Conservation (phyloP, 2,329 filamentous ascomycete species). For the Aspergillus proliferans region DNA sequence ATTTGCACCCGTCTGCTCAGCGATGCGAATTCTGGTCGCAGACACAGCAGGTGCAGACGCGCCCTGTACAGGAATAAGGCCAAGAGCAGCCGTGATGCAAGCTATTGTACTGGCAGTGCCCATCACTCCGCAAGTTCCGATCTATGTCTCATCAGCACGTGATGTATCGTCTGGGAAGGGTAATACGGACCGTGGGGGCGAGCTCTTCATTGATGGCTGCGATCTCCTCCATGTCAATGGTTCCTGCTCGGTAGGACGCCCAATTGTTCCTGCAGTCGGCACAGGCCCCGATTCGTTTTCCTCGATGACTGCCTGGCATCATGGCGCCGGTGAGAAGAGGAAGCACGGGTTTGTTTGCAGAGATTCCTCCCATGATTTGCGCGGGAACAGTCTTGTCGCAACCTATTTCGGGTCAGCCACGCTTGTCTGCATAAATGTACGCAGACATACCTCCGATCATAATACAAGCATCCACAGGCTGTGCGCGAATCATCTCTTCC, state of each 20-base stretch:
- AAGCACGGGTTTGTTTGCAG: conserved; percentile 64
- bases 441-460: conserved; percentile 55
- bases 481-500: conserved; percentile 68
- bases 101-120: conserved; percentile 54
- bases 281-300: conserved; percentile 62
- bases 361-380: conserved; percentile 69
- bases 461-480: conserved; percentile 62
- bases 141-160: conserved; percentile 14
- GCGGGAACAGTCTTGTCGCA: conserved; percentile 71
- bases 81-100: conserved; percentile 47
- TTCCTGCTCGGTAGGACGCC: conserved; percentile 62
- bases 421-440: no score
- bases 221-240: conserved; percentile 67
- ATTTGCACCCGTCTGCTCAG: conserved; percentile 48
- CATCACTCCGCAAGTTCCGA: conserved; percentile 53
- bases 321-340: conserved; percentile 67
- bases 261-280: conserved; percentile 70
- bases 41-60: conserved; percentile 51
- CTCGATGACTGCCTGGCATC: conserved; percentile 64
- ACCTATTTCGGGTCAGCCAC: conserved; percentile 37
- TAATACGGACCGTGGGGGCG: conserved; percentile 55
- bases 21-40: conserved; percentile 46
- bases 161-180: neutral
- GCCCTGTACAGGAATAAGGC: conserved; percentile 48
- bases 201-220: conserved; percentile 64